Conservation (phyloP, 2,329 filamentous ascomycete species). For the Botrytis squamosa region DNA sequence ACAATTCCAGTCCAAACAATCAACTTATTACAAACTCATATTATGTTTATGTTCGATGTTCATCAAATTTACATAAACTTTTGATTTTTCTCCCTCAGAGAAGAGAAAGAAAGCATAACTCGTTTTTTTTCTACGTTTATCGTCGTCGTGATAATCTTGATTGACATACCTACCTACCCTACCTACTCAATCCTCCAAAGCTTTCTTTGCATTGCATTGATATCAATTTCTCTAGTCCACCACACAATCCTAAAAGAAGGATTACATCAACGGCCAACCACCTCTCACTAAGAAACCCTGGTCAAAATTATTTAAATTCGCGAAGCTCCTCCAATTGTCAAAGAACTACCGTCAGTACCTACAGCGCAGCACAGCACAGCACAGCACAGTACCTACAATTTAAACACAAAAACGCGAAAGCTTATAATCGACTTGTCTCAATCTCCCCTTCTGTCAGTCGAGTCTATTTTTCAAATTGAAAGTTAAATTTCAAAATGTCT, state of each 20-base stretch:
- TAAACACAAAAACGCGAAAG: constrained; percentile 5
- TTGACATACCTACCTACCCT: neutral
- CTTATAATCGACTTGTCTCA: neutral
- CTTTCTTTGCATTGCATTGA: neutral
- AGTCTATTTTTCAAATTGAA: neutral
- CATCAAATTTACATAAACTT: constrained; percentile 8
- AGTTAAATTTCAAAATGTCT: constrained; percentile 34
- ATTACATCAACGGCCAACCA: neutral
- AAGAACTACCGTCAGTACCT: neutral
- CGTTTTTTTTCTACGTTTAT: neutral
- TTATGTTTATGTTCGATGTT: neutral
- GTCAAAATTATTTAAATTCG: constrained; percentile 12
- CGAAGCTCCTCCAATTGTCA: neutral
- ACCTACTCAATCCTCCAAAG: neutral
- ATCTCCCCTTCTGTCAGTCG: constrained; percentile 4
- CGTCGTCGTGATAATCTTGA: neutral
- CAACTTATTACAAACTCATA: neutral
- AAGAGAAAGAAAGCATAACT: neutral
- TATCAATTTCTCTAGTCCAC: neutral
- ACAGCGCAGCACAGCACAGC: too few species aligned
- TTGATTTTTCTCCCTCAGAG: neutral
- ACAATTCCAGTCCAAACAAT: neutral
- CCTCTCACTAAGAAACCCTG: neutral
- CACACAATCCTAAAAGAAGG: neutral
- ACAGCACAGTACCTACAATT: neutral